phyloP scores from a whole-genome alignment of 495 filamentous ascomycete species.

The Annulohypoxylon nitens region DNA sequence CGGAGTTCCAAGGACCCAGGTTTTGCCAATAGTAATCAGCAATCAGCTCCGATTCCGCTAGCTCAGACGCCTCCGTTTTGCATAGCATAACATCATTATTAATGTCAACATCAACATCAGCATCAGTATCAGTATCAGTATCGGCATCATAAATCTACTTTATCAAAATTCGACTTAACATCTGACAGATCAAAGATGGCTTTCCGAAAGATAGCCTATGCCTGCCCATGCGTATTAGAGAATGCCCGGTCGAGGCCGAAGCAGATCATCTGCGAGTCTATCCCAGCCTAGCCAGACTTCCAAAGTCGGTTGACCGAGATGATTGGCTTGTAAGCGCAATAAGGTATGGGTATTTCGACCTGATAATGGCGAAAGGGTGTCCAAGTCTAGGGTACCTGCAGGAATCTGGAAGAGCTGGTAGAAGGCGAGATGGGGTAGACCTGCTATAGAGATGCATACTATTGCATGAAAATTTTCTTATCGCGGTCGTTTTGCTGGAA shows the following conservation, averaged over 20 bases:
- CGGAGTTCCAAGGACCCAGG: background rate
- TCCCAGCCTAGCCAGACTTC: conserved; percentile 38
- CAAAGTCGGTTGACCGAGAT: conserved; percentile 30
- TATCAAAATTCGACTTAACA: conserved; percentile 39
- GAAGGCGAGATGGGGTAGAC: conserved; percentile 32
- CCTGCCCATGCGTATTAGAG: conserved; percentile 40
- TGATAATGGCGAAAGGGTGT: conserved; percentile 39
- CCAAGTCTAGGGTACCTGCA: conserved; percentile 49
- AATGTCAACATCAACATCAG: too few relatives aligned
- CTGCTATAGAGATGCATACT: conserved; percentile 41
- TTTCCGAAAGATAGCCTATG: conserved; percentile 41
- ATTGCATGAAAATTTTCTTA: conserved; percentile 41
- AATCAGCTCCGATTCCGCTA: conserved; percentile 44
- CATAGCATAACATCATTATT: background rate
- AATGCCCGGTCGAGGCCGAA: conserved; percentile 32
- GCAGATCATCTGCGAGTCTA: conserved; percentile 44
- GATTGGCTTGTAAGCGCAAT: conserved; percentile 40
- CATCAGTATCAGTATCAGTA: background rate
- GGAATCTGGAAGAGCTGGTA: conserved; percentile 45
- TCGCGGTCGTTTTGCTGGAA: conserved; percentile 28
- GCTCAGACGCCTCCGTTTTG: conserved; percentile 13
- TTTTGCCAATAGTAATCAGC: conserved; percentile 26
- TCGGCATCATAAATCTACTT: conserved; percentile 25
- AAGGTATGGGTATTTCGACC: conserved; percentile 35
- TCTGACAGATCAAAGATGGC: conserved; percentile 42